Base-by-base conservation (phyloP, 2,329 filamentous ascomycete genomes). In the Microdochium trichocladiopsis region DNA sequence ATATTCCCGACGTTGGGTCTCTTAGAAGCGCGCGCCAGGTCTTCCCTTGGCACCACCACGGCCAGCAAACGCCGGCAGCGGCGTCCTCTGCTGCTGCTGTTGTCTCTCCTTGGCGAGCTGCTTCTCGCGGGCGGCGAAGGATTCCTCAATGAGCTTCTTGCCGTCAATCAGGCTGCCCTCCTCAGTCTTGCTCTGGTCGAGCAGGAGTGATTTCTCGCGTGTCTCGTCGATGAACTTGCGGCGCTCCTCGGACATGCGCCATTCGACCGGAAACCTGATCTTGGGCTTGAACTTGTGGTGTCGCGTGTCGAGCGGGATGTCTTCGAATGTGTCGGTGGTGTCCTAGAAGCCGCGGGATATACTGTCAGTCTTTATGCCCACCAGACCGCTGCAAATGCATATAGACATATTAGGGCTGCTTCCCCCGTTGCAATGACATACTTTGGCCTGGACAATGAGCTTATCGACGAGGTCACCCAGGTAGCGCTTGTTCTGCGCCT, bases 401-500 rank as follows among this genome's bases (percentile, higher is more conserved):
- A 8, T 8, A 47, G 41, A n/a, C n/a, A 8, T 21, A 8, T 18
- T 6, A 18, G 41, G 41, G n/a, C 22, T 9, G 41, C 41, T 18
- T 8, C 22, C 41, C 10, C 8, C n/a, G 37, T 9, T n/a, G 37
- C 8, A 6, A 9, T 16, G n/a, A 22, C 69, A 47, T 69, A 81
- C 80, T 74, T 84, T 88, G 53, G 92, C 90, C 65, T 90, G 84
- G 6, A 73, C 75, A 54, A 99, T 72, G 58, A 99, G 73, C 49
- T 77, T 81, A 57, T 86, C 77, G 49, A 97, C 81, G 49, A 90
- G 70, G 61, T 95, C 90, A 51, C 84, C 87, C 22, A 99, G 78
- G 67, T 94, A 94, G n/a, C 90, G 84, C 78, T 97, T 99, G 76
- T 99, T 99, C 74, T 97, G 92, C 18, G 92, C 90, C 65, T 90